phyloP scores from a whole-genome alignment of 345 rosid genomes.

The Gynandropsis gynandra region DNA sequence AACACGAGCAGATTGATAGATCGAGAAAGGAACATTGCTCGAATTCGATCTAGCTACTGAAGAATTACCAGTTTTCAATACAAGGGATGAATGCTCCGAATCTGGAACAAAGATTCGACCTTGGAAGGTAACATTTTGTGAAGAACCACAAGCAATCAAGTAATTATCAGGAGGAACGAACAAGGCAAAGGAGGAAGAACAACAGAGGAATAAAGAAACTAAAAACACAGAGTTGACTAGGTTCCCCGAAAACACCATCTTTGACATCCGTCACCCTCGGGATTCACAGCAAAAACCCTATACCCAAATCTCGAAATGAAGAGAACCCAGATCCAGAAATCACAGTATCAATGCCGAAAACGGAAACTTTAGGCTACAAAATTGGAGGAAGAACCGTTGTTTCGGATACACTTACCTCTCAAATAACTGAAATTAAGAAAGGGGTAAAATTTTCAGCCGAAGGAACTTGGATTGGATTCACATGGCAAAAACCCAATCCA shows the following conservation, averaged over 20 bases:
- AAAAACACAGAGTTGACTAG: constrained; percentile 23
- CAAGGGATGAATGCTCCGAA: constrained; percentile 44
- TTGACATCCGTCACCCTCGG: background rate
- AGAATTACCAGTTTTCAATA: constrained; percentile 48
- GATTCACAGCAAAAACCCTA: constrained; percentile 19
- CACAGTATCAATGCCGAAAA: constrained; percentile 14
- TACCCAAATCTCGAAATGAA: constrained; percentile 18
- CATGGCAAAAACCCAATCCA: constrained; percentile 24
- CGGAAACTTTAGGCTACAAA: background rate
- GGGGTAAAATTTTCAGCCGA: background rate
- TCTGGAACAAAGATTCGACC: constrained; percentile 83
- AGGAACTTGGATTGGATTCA: constrained; percentile 14
- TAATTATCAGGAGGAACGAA: constrained; percentile 68
- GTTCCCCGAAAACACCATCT: constrained; percentile 13
- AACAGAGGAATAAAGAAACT: constrained; percentile 35
- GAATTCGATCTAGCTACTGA: constrained; percentile 40
- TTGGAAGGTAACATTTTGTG: constrained; percentile 54
- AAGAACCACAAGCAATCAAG: constrained; percentile 80
- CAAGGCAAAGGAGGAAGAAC: constrained; percentile 36
- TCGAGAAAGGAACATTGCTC: constrained; percentile 36
- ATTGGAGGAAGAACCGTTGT: background rate
- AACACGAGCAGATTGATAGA: constrained; percentile 76
- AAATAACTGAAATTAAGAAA: constrained; percentile 4
- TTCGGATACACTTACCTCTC: constrained; percentile 1
- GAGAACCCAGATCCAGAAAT: constrained; percentile 27